Conservation (phyloP, 371 early-diverging fungal species). For the Blakeslea trispora region DNA sequence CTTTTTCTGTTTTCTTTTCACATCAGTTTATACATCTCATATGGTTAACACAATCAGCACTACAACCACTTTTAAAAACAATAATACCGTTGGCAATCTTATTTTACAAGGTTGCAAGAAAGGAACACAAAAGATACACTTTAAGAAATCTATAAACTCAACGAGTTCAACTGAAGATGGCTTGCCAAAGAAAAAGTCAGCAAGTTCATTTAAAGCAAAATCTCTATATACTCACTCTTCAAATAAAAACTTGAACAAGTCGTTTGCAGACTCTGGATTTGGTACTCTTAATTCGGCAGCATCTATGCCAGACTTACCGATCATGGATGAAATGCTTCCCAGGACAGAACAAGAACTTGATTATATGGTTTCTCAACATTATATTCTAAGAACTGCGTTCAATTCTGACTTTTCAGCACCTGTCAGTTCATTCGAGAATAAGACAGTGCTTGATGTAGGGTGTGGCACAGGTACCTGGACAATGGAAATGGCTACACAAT, state of each 20-base stretch:
- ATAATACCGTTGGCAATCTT: too few species aligned
- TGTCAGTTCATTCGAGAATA: constrained; percentile 11
- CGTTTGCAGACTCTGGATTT: not conserved
- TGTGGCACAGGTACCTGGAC: constrained; percentile 46
- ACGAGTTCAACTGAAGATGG: too few species aligned
- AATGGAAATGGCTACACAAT: constrained; percentile 46
- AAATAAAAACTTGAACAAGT: not conserved
- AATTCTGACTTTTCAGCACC: constrained; percentile 27
- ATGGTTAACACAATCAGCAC: too few species aligned
- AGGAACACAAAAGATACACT: too few species aligned
- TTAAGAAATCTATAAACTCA: too few species aligned
- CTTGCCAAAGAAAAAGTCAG: too few species aligned
- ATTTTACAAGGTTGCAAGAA: too few species aligned
- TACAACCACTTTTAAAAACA: too few species aligned
- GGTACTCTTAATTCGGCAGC: too few species aligned
- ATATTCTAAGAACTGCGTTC: constrained; percentile 37
- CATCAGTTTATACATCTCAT: too few species aligned
- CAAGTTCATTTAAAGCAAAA: too few species aligned
- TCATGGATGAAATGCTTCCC: not conserved
- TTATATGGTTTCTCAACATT: constrained; percentile 46
- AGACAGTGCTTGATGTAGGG: constrained; percentile 38
- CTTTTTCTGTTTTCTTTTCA: too few species aligned
- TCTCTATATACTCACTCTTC: not conserved
- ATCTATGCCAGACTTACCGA: not conserved
- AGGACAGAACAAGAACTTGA: constrained; percentile 10